Evolutionary conservation across 371 early-diverging fungal species (phyloP).

Genomic region (Basidiobolus heterosporus): DNA sequence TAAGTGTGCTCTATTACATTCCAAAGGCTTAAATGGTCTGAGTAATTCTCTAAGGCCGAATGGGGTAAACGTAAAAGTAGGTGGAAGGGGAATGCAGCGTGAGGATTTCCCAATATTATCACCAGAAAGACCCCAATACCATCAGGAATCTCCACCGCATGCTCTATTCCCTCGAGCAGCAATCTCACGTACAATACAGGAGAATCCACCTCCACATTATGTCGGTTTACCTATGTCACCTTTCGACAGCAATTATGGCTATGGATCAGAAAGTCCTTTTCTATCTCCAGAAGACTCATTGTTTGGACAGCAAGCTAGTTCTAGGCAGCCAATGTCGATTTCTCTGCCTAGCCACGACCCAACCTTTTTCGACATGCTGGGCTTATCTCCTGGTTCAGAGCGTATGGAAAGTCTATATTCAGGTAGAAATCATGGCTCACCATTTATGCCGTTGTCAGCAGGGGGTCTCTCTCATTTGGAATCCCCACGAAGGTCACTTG

Average conservation of each 20-base stretch:
- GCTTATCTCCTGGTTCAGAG: neutral
- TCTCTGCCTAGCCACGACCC: no score
- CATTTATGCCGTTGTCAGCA: neutral
- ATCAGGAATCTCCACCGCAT: slow-evolving; percentile 1
- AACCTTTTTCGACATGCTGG: no score
- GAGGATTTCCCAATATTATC: slow-evolving; percentile 4
- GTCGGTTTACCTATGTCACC: neutral
- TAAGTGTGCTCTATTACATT: slow-evolving; percentile 55
- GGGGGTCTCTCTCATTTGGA: neutral
- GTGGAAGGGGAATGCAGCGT: slow-evolving; percentile 3
- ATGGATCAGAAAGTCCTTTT: no score
- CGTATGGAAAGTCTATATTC: neutral
- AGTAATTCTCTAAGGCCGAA: slow-evolving; percentile 2
- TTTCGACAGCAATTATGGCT: no score
- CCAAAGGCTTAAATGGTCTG: slow-evolving; percentile 12
- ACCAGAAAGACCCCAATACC: slow-evolving; percentile 6
- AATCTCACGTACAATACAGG: neutral
- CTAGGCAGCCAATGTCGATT: no score
- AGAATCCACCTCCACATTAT: neutral
- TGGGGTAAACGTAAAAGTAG: neutral
- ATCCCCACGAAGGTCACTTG: neutral
- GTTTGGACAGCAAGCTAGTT: no score
- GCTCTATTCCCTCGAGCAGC: neutral
- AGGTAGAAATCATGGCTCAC: neutral
- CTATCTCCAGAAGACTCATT: no score